These are phyloP conservation scores for Boletus tomentosulus DNA, from an alignment of 768 basidiomycete genomes.

Conservation along the genomic window DNA sequence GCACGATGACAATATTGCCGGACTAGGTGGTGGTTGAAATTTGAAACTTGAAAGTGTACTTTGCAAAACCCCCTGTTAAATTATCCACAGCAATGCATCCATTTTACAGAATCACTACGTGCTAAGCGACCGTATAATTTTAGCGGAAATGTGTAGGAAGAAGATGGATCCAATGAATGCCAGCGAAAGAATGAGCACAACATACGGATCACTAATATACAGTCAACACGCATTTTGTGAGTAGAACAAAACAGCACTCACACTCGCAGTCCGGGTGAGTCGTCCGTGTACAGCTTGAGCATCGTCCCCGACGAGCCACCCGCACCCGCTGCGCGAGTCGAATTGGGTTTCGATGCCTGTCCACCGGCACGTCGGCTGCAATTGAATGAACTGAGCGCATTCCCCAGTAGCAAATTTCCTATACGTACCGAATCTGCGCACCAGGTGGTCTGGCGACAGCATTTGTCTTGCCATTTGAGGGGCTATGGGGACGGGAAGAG, in stretches of 20 bases:
- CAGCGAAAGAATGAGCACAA: conserved; percentile 91
- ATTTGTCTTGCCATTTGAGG: conserved; percentile 38
- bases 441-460: conserved; percentile 71
- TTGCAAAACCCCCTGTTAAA: neutral
- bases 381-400: neutral
- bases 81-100: neutral
- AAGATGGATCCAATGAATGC: conserved; percentile 98
- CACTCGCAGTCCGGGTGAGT: conserved; percentile 96
- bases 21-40: neutral
- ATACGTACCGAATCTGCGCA: conserved; percentile 72
- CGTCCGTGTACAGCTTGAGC: conserved; percentile 98
- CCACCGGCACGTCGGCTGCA: conserved; percentile 70
- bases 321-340: conserved; percentile 85
- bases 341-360: conserved; percentile 75
- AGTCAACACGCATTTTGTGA: conserved; percentile 3
- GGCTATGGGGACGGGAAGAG: conserved; percentile 40
- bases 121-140: conserved; percentile 86
- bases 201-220: conserved; percentile 80
- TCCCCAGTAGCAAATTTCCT: neutral
- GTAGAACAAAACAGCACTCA: conserved; percentile 42
- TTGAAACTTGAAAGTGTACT: neutral
- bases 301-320: conserved; percentile 98
- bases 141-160: conserved; percentile 97
- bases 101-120: conserved; percentile 43
- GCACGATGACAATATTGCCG: no score